Base-by-base conservation (phyloP, 2,329 filamentous ascomycete genomes). In the Stachybotrys chlorohalonatus region DNA sequence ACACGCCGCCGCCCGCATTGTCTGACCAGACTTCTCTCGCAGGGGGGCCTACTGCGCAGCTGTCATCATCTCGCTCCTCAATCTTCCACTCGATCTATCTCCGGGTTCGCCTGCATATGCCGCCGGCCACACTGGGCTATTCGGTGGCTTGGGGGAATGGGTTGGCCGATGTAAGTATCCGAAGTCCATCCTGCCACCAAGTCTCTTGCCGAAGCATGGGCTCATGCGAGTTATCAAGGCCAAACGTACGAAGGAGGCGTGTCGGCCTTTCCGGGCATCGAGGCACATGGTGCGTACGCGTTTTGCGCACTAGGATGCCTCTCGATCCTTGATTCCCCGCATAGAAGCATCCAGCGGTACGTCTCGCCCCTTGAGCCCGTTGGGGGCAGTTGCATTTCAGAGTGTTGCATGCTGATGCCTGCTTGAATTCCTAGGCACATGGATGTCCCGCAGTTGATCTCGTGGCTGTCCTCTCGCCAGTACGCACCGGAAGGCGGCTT, bases 181-280 rank as follows among this genome's bases (percentile, higher is more conserved):
- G 52, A 52, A 55, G 52, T 24, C 56, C 42, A 46, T 56, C n/a
- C 7, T 45, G 24, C 31, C 47, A 52, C 42, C 51, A n/a, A 11
- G 15, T 9, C 46, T 16, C 7, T 47, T 16, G 17, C 46, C 46
- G 17, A 47, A 47, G 2, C 9, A 42, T 24, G 36, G 36, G 36
- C 36, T 42, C 2, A 42, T 2, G 24, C 36, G 13, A 42, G 36
- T 57, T 57, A 54, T 57, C 54, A 46, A 90, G 87, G 89, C 68
- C 93, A 97, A 79, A 95, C 90, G 11, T 96, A 87, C 70, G 94
- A 99, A 75, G 94, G 94, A 59, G 94, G 94, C 51, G 91, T 99
- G 62, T 92, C 89, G 60, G 87, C 84, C 54, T 86, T 87, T 59
- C 94, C 92, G 53, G 87, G 86, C 56, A 85, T 87, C 59, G 94